Evolutionary conservation across 116 monocot species (phyloP).

Genomic region (Dioscorea cayenensis): DNA sequence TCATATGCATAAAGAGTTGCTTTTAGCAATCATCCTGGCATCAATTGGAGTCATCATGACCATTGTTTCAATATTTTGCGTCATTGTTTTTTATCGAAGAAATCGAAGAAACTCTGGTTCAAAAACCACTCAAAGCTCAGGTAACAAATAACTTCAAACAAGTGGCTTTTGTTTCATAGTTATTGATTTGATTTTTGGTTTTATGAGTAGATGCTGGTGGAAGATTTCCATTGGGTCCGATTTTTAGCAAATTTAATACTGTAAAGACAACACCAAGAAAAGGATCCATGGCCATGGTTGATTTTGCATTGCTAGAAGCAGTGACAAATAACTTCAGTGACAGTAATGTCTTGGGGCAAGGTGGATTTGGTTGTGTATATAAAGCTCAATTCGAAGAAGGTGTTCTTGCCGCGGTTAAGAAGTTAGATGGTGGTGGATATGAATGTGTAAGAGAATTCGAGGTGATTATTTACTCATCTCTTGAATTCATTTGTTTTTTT

Average conservation of each 20-base stretch:
- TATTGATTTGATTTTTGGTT: not conserved
- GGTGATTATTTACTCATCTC: conserved; percentile 23
- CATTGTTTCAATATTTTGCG: conserved; percentile 23
- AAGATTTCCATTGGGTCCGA: conserved; percentile 42
- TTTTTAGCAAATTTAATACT: conserved; percentile 61
- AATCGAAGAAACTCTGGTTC: conserved; percentile 17
- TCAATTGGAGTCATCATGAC: conserved; percentile 31
- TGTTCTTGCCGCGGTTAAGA: conserved; percentile 77
- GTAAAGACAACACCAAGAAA: conserved; percentile 44
- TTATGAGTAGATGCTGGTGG: conserved; percentile 27
- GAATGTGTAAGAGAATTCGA: conserved; percentile 73
- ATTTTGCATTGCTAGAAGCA: conserved; percentile 49
- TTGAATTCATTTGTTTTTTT: not conserved
- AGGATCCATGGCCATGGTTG: conserved; percentile 41
- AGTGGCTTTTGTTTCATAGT: not conserved
- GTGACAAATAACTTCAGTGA: conserved; percentile 78
- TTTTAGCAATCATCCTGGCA: conserved; percentile 38
- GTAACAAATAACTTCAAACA: conserved; percentile 15
- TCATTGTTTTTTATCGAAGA: conserved; percentile 44
- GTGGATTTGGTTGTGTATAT: conserved; percentile 72
- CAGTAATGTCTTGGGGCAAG: conserved; percentile 63
- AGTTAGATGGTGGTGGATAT: conserved; percentile 40
- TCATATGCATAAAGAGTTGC: conserved; percentile 44
- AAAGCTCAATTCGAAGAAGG: conserved; percentile 63
- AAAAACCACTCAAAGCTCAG: conserved; percentile 39